Evolutionary conservation across 2,329 filamentous ascomycete species (phyloP).

Genomic region (Fusarium burgessii): DNA sequence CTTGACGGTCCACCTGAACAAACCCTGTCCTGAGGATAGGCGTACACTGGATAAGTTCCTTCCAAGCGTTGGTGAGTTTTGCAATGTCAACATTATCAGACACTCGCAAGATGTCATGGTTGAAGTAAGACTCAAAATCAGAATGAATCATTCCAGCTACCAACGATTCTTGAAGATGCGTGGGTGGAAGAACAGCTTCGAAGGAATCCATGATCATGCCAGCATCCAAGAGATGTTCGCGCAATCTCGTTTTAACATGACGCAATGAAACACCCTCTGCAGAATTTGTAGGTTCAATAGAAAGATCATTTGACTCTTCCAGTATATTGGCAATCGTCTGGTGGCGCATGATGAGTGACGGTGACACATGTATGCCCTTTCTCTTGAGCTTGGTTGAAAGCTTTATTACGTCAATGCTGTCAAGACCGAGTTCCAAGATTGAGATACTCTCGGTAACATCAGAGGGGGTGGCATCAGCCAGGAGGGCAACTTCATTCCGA

Average conservation of each 20-base stretch:
- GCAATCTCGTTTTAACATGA: slow-evolving; percentile 52
- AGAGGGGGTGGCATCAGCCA: slow-evolving; percentile 66
- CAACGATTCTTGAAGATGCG: slow-evolving; percentile 89
- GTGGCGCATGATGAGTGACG: slow-evolving; percentile 81
- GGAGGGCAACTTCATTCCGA: slow-evolving; percentile 69
- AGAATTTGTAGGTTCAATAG: neutral
- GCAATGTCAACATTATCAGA: slow-evolving; percentile 63
- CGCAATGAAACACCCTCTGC: slow-evolving; percentile 14
- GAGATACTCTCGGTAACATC: slow-evolving; percentile 70
- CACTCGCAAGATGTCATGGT: slow-evolving; percentile 81
- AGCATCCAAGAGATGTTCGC: slow-evolving; percentile 51
- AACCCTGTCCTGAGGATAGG: slow-evolving; percentile 84
- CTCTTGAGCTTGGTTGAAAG: slow-evolving; percentile 78
- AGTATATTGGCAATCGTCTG: slow-evolving; percentile 75
- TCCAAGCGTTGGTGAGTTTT: slow-evolving; percentile 72
- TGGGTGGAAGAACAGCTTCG: slow-evolving; percentile 76
- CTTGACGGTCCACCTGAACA: slow-evolving; percentile 70
- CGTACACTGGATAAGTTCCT: slow-evolving; percentile 66
- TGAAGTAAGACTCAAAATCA: slow-evolving; percentile 82
- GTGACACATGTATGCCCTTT: slow-evolving; percentile 68
- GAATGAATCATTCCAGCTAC: slow-evolving; percentile 84
- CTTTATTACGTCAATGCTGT: slow-evolving; percentile 93
- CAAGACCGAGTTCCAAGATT: slow-evolving; percentile 85
- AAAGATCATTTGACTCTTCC: slow-evolving; percentile 8
- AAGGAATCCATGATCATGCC: slow-evolving; percentile 56